phyloP scores from a whole-genome alignment of 2,329 filamentous ascomycete species.

The Immersiporthe knoxdaviesiana region DNA sequence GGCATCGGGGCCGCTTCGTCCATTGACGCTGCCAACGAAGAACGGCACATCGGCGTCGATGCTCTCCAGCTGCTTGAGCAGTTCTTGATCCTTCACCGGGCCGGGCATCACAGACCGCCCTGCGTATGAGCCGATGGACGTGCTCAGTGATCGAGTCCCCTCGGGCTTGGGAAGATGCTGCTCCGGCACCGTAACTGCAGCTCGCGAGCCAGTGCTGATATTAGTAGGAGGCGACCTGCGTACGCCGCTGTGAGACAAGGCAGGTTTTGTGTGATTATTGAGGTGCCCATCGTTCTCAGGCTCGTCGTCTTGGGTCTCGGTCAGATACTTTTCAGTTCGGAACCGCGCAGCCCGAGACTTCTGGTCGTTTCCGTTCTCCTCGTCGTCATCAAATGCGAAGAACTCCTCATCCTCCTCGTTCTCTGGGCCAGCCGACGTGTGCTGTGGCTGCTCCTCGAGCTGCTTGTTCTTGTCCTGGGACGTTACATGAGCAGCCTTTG shows the following conservation, averaged over 20 bases:
- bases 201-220: constrained; percentile 7
- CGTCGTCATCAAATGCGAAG: constrained; percentile 24
- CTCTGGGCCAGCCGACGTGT: constrained; percentile 12
- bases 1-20: constrained; percentile 35
- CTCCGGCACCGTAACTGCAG: constrained; percentile 14
- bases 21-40: constrained; percentile 48
- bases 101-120: constrained; percentile 40
- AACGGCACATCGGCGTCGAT: constrained; percentile 42
- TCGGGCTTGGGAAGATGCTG: constrained; percentile 21
- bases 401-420: constrained; percentile 22
- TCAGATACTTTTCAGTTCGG: constrained; percentile 20
- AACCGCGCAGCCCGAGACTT: constrained; percentile 12
- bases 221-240: constrained; percentile 18
- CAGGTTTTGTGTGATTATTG: background rate
- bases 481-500: constrained; percentile 12
- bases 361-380: background rate
- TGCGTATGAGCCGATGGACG: constrained; percentile 45
- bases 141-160: constrained; percentile 28
- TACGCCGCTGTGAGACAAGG: background rate
- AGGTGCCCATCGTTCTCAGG: background rate
- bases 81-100: constrained; percentile 22
- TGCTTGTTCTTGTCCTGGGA: constrained; percentile 1
- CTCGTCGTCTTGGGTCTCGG: constrained; percentile 3
- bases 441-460: background rate
- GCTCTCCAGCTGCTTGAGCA: constrained; percentile 40